Evolutionary conservation across 2,329 filamentous ascomycete species (phyloP), one percentile per base, ranked within the genome.

Genomic region (Aspergillus carbonarius): DNA sequence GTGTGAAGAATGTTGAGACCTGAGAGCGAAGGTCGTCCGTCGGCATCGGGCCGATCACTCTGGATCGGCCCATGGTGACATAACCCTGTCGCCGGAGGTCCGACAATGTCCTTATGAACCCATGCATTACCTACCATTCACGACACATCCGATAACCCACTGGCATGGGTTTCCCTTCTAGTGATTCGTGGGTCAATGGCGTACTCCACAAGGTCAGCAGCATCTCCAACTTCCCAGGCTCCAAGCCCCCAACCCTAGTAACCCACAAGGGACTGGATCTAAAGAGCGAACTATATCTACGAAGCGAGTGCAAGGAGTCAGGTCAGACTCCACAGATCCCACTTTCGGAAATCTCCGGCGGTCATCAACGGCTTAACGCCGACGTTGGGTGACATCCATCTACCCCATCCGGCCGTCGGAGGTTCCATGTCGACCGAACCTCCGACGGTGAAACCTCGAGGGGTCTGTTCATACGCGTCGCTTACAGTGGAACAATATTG

Each of bases 381-480:
- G 50, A 42, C n/a, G 25, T 42, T 53, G 35, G 34, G 50, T 25
- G 50, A 30, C n/a, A 12, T 20, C 18, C 25, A 53, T 9, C 15
- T 32, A 20, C 51, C 51, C 40, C 48, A 27, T 37, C 32, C 23
- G 37, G 18, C 51, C 34, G 42, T 46, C 55, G 55, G 55, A 57
- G 34, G 48, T 57, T 57, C 30, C 55, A 44, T 53, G 55, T 57
- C 49, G n/a, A 42, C 55, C 55, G 55, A 57, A 17, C 8, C 37
- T 25, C 55, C 44, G 44, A 48, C 44, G 44, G 44, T 17, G 44
- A 18, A 48, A 32, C 27, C 25, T 48, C 44, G 13, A 15, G 20
- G 23, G 20, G 13, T 20, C 4, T 47, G 42, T 17, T 5, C 42
- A n/a, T 27, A 13, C 42, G 23, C 8, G 15, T 10, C 42, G 42